Conservation (phyloP, 1,284 basidiomycete genomes). For the Erythrobasidium hasegawianum region DNA sequence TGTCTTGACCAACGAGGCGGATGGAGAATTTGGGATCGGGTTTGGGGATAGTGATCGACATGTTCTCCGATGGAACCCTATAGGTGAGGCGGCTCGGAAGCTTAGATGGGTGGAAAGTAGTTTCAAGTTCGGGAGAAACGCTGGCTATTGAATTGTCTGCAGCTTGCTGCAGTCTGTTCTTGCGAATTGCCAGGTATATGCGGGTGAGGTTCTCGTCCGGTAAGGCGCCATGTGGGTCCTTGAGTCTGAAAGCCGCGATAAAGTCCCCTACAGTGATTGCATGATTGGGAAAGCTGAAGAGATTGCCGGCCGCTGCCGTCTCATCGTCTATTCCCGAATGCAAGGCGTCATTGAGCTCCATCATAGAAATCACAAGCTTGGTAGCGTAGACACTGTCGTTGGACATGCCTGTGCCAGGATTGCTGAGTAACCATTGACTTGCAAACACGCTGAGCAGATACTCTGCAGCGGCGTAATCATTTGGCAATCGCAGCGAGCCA, state of each 20-base stretch:
- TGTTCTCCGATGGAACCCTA: slow-evolving; percentile 74
- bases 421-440: slow-evolving; percentile 82
- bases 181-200: slow-evolving; percentile 68
- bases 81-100: slow-evolving; percentile 74
- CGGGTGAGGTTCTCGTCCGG: slow-evolving; percentile 68
- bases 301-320: slow-evolving; percentile 56
- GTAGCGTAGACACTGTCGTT: slow-evolving; percentile 73
- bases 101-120: slow-evolving; percentile 64
- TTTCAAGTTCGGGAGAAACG: slow-evolving; percentile 51
- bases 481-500: slow-evolving; percentile 69
- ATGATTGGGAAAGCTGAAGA: slow-evolving; percentile 58
- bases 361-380: slow-evolving; percentile 74
- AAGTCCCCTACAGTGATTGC: slow-evolving; percentile 71
- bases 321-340: slow-evolving; percentile 51
- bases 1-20: slow-evolving; percentile 74
- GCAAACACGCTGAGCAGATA: slow-evolving; percentile 65
- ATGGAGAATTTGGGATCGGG: slow-evolving; percentile 73
- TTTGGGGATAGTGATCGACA: slow-evolving; percentile 74
- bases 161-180: slow-evolving; percentile 69
- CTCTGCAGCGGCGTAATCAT: slow-evolving; percentile 64
- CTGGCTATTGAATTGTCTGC: slow-evolving; percentile 47
- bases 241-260: slow-evolving; percentile 68
- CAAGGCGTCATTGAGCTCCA: slow-evolving; percentile 77
- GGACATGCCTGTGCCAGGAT: slow-evolving; percentile 59
- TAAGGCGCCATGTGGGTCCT: slow-evolving; percentile 65